Percentiles rank a stretch among this genome's conserved stretches.
Conservation (phyloP, 345 rosid species). For the Isatis tinctoria region DNA sequence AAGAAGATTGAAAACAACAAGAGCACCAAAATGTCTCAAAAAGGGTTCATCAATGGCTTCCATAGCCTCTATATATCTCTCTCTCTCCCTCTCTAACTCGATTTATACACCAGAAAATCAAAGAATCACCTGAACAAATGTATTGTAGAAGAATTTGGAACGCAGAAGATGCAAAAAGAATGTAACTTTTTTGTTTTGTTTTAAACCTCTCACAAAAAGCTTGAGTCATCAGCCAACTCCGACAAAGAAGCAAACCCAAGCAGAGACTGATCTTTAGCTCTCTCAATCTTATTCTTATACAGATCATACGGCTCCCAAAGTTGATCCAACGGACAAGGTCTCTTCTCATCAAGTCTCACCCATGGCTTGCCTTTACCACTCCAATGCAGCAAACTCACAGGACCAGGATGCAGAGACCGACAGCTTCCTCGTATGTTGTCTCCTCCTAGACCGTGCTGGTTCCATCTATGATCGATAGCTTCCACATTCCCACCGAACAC, state of each 20-base stretch:
- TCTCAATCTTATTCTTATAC: constrained; percentile 35
- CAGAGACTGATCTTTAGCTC: constrained; percentile 32
- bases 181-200: background rate
- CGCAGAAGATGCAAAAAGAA: constrained; percentile 2
- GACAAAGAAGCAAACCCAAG: constrained; percentile 31
- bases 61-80: constrained; percentile 13
- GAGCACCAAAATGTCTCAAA: constrained; percentile 4
- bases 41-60: constrained; percentile 7
- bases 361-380: constrained; percentile 99
- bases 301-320: constrained; percentile 89
- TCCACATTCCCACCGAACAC: constrained; percentile 86
- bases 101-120: constrained; percentile 28
- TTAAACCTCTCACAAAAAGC: constrained; percentile 28
- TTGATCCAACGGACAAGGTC: constrained; percentile 71
- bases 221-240: constrained; percentile 30
- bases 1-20: background rate
- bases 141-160: background rate
- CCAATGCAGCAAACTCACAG: constrained; percentile 96
- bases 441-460: constrained; percentile 95
- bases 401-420: constrained; percentile 76
- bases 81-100: constrained; percentile 14
- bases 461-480: constrained; percentile 83
- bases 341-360: constrained; percentile 71
- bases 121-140: constrained; percentile 30
- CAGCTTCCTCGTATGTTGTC: constrained; percentile 89